Base-by-base conservation (phyloP, 352 stramenopile species). In the Pythium sp. region DNA sequence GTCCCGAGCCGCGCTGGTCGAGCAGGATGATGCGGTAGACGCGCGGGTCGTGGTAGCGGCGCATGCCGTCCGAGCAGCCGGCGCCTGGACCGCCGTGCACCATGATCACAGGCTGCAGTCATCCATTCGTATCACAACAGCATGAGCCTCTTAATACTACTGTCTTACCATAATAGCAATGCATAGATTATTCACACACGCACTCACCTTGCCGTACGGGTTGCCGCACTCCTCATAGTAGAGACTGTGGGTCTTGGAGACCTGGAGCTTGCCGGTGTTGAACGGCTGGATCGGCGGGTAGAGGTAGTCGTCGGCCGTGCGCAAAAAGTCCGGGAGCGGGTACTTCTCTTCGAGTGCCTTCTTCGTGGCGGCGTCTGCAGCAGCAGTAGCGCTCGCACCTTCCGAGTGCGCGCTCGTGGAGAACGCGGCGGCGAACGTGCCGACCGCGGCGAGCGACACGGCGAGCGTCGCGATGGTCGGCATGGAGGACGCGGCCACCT, bases 21-120 rank as follows among this genome's bases (percentile, higher is more conserved):
- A 98, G 70, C 30, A 98, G 78, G 57, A 98, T 93, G 57, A 99
- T 97, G 54, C 83, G 87, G 71, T 98, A 98, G 15, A 93, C 79
- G 26, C 81, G 66, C 22, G 93, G 94, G 78, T 98, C 89, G 78
- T 98, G 97, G 78, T 94, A 98, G 57, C 89, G 90, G 24, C 90
- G 85, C 87, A 98, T 97, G 68, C 74, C 82, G 0, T 90, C 81
- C 36, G 79, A 91, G 77, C 92, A 98, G 41, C 91, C 94, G 1
- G 87, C 90, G 12, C 96, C 96, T 0, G 96, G 96, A 2, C 96
- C 96, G 32, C 96, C 96, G 74, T 99, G 96, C 28, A 98, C 84
- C 73, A 98, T 92, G n/a, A 99, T 84, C 38, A 96, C 95, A 5
- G 93, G 91, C 70, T 51, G 43, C 5, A 3, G 43, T 51, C 43